These are phyloP conservation scores for Phellopilus nigrolimitatus DNA, from an alignment of 1,284 basidiomycete species.

Conservation along the genomic window DNA sequence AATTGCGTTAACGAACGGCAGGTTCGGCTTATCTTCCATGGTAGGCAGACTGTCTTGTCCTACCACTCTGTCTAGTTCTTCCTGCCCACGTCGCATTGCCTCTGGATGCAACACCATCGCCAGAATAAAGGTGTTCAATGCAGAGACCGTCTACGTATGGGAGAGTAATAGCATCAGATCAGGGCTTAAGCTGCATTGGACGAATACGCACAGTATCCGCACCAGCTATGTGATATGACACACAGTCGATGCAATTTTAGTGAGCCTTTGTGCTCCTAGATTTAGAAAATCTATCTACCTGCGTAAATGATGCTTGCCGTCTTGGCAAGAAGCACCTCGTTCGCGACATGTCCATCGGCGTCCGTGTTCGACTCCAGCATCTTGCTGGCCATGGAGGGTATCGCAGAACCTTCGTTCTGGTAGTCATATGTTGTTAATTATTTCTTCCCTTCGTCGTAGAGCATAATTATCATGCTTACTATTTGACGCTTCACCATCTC, in stretches of 20 bases:
- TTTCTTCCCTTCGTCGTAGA: too few relatives aligned
- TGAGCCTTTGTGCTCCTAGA: not conserved
- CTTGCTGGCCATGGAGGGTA: conserved; percentile 15
- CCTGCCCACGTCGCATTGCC: conserved; percentile 16
- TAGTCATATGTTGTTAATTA: too few relatives aligned
- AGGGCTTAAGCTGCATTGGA: not conserved
- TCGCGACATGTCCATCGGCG: not conserved
- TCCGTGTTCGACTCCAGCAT: conserved; percentile 8
- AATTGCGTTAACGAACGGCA: conserved; percentile 24
- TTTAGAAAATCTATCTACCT: not conserved
- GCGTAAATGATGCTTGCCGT: conserved; percentile 2
- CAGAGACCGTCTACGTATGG: conserved; percentile 8
- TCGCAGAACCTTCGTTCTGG: conserved; percentile 6
- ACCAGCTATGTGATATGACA: not conserved
- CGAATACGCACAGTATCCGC: not conserved
- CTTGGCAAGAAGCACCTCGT: conserved; percentile 6
- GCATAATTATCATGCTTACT: not conserved
- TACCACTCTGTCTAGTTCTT: conserved; percentile 22
- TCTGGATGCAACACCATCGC: conserved; percentile 21
- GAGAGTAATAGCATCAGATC: not conserved
- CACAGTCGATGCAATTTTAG: not conserved
- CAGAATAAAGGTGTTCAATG: conserved; percentile 18
- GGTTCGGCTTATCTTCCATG: conserved; percentile 22
- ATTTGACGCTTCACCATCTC: not conserved
- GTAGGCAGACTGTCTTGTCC: conserved; percentile 22